A percentile compares a stretch with the other conserved stretches of the same genome.
phyloP scores from a whole-genome alignment of 2,329 filamentous ascomycete genomes.

The Penicillium hordei region DNA sequence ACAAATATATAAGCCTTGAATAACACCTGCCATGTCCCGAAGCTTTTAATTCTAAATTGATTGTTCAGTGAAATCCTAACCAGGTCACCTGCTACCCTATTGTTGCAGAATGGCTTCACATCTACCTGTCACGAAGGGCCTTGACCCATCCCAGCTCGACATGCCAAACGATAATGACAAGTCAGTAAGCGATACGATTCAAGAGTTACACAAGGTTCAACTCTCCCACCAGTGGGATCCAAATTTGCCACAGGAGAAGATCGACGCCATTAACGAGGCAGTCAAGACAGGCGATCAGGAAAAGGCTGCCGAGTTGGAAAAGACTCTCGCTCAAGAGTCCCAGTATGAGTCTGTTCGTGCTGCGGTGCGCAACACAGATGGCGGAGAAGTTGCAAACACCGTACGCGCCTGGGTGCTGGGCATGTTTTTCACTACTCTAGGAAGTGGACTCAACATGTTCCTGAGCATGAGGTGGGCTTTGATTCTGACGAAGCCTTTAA shows the following conservation, averaged over 20 bases:
- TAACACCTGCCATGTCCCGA: not conserved
- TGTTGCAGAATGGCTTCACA: not conserved
- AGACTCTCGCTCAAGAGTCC: constrained; percentile 57
- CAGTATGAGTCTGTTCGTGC: constrained; percentile 63
- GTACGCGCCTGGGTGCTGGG: constrained; percentile 62
- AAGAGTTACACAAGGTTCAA: constrained; percentile 12
- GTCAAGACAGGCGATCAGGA: constrained; percentile 56
- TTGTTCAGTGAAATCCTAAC: not conserved
- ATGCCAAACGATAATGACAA: not conserved
- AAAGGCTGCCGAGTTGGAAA: constrained; percentile 54
- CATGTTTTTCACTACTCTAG: constrained; percentile 55
- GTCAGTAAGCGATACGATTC: not conserved
- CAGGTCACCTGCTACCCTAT: not conserved
- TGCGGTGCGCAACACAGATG: constrained; percentile 62
- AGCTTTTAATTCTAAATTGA: not conserved
- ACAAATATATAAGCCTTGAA: not conserved
- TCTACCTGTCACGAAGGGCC: not conserved
- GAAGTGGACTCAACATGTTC: constrained; percentile 59
- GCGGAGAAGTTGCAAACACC: constrained; percentile 60
- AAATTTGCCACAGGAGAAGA: constrained; percentile 59
- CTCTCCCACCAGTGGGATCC: constrained; percentile 53
- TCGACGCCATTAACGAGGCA: constrained; percentile 58
- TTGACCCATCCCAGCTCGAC: constrained; percentile 1
- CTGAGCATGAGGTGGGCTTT: constrained; percentile 48
- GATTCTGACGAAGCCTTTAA: too few relatives aligned